Evolutionary conservation across 164 flowering plant genomes (phyloP).

Genomic region (Amborella trichopoda): DNA sequence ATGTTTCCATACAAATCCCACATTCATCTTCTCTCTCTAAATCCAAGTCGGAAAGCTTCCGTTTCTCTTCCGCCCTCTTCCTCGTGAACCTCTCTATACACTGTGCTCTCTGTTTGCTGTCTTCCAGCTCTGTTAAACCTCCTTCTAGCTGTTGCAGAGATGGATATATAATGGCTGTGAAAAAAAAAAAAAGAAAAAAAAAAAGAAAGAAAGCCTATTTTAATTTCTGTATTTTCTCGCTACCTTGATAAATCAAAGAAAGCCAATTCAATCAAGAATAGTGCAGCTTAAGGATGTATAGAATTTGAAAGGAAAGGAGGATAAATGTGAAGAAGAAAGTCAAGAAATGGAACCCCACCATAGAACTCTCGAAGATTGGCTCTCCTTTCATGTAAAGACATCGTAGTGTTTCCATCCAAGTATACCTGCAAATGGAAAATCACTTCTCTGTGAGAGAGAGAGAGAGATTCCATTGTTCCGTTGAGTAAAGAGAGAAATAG

Average conservation of each 20-base stretch:
- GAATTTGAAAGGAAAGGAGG: not conserved
- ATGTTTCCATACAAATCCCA: constrained; percentile 74
- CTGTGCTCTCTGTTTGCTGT: constrained; percentile 11
- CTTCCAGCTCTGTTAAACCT: constrained; percentile 27
- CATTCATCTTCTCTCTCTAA: constrained; percentile 81
- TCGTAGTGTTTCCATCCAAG: constrained; percentile 3
- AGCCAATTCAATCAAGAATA: not conserved
- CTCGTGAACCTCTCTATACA: constrained; percentile 14
- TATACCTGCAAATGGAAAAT: constrained; percentile 1
- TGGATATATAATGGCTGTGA: constrained; percentile 73
- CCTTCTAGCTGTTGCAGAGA: constrained; percentile 70
- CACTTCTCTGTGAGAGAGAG: not conserved
- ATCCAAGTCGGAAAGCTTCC: constrained; percentile 25
- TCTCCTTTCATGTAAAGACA: constrained; percentile 5
- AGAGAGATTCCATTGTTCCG: not conserved
- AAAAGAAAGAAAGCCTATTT: constrained; percentile 20
- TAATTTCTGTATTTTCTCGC: constrained; percentile 65
- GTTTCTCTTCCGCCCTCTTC: constrained; percentile 31
- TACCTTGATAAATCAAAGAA: constrained; percentile 32
- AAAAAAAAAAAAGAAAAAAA: not conserved
- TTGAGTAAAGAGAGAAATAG: not conserved
- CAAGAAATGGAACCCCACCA: not conserved
- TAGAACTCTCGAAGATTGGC: constrained; percentile 12
- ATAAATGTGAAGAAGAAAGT: too few relatives aligned
- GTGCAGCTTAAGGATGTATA: not conserved